Conservation (phyloP, 768 basidiomycete species). For the Chiua virens region DNA sequence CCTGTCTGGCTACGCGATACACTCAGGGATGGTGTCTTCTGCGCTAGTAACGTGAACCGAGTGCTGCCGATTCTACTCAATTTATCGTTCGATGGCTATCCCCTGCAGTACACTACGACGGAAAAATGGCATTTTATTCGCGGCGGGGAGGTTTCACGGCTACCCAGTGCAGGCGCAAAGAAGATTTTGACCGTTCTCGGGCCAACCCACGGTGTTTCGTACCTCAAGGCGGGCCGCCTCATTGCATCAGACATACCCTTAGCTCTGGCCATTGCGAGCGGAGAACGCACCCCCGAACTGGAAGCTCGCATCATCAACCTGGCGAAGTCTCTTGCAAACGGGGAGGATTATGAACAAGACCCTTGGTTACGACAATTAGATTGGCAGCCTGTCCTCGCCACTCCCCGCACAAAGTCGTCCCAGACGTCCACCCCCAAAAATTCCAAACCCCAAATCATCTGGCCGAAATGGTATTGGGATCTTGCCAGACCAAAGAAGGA, state of each 20-base stretch:
- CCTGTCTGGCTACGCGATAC: conserved; percentile 63
- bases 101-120: conserved; percentile 51
- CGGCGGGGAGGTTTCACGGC: conserved; percentile 32
- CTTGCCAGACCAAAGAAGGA: conserved; percentile 72
- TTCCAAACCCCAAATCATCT: conserved; percentile 50
- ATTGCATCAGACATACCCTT: conserved; percentile 42
- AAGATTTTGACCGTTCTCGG: conserved; percentile 49
- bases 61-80: conserved; percentile 69
- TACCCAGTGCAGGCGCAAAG: conserved; percentile 42
- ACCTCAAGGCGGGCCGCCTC: conserved; percentile 45
- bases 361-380: conserved; percentile 67
- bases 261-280: conserved; percentile 46
- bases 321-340: conserved; percentile 37
- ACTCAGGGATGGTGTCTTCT: conserved; percentile 41
- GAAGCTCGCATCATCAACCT: conserved; percentile 39
- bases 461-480: conserved; percentile 99
- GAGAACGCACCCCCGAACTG: conserved; percentile 37
- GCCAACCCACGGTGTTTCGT: conserved; percentile 45
- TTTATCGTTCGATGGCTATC: conserved; percentile 58
- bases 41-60: conserved; percentile 38
- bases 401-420: not conserved
- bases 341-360: conserved; percentile 34
- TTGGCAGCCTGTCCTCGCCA: conserved; percentile 48
- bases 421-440: conserved; percentile 14
- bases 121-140: conserved; percentile 69